phyloP scores from a whole-genome alignment of 176 grass and related monocot species.

The Carex scoparia region DNA sequence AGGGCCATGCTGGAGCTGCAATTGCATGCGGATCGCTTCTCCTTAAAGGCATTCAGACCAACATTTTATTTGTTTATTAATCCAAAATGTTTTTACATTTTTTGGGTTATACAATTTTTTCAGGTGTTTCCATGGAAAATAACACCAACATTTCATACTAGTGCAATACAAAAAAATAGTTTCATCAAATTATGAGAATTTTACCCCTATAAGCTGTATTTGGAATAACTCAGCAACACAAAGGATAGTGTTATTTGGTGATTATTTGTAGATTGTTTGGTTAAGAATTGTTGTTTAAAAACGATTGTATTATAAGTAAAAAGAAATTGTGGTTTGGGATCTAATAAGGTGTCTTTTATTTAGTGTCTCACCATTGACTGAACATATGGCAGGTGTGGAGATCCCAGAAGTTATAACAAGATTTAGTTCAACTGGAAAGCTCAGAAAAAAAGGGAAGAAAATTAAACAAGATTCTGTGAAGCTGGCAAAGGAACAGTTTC shows the following conservation, averaged over 20 bases:
- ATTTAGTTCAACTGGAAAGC: constrained; percentile 56
- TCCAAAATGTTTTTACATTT: not conserved
- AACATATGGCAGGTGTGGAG: constrained; percentile 47
- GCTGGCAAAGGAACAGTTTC: constrained; percentile 73
- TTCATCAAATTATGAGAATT: not conserved
- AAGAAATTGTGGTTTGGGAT: not conserved
- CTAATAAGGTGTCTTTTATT: not conserved
- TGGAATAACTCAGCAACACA: not conserved
- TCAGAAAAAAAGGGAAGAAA: constrained; percentile 35
- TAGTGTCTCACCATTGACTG: constrained; percentile 1
- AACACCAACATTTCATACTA: not conserved
- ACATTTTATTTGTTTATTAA: constrained; percentile 16
- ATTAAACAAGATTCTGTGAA: constrained; percentile 42
- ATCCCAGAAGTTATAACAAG: constrained; percentile 79
- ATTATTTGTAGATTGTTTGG: not conserved
- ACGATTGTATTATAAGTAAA: not conserved
- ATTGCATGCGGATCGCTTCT: constrained; percentile 93
- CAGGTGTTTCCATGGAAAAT: not conserved
- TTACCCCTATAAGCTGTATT: not conserved
- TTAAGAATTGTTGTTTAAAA: not conserved
- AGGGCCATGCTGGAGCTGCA: constrained; percentile 93
- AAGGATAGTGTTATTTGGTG: not conserved
- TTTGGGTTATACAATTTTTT: not conserved
- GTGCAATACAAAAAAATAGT: not conserved
- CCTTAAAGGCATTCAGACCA: constrained; percentile 55